phyloP scores from a whole-genome alignment of 2,329 filamentous ascomycete genomes.

The Setomelanomma holmii region DNA sequence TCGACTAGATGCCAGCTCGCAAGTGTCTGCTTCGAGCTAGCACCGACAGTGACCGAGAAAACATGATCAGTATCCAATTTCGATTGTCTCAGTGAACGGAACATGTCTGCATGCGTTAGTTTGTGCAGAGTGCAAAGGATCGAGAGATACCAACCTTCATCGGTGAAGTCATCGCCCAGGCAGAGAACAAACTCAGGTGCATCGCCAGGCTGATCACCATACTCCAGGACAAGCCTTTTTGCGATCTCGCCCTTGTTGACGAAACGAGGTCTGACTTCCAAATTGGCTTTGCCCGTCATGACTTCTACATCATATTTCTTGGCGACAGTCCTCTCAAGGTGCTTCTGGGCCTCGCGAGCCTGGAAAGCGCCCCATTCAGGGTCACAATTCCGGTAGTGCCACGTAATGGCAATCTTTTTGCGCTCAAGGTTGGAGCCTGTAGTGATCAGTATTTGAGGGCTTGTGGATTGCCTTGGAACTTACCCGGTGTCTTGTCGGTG shows the following conservation, averaged over 20 bases:
- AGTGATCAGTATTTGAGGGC: neutral
- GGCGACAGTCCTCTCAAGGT: slow-evolving; percentile 77
- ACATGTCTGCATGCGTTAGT: slow-evolving; percentile 66
- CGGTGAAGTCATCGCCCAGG: slow-evolving; percentile 93
- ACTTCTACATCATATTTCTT: slow-evolving; percentile 91
- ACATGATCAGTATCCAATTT: slow-evolving; percentile 69
- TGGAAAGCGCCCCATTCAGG: slow-evolving; percentile 83
- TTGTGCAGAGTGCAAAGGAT: neutral
- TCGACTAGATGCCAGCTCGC: slow-evolving; percentile 91
- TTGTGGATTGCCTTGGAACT: slow-evolving; percentile 31
- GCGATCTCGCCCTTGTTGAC: slow-evolving; percentile 98
- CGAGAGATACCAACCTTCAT: slow-evolving; percentile 73
- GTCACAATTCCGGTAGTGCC: slow-evolving; percentile 94
- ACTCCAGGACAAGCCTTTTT: slow-evolving; percentile 79
- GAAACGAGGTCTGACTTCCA: slow-evolving; percentile 94
- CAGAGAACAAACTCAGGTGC: slow-evolving; percentile 87
- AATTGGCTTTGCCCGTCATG: slow-evolving; percentile 95
- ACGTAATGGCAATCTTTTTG: slow-evolving; percentile 92
- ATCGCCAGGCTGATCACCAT: slow-evolving; percentile 63
- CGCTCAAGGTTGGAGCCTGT: slow-evolving; percentile 88
- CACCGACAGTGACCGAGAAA: slow-evolving; percentile 90
- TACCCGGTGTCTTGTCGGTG: slow-evolving; percentile 84
- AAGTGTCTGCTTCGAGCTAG: slow-evolving; percentile 88
- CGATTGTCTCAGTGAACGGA: slow-evolving; percentile 74
- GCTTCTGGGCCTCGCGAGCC: slow-evolving; percentile 79